Conservation (phyloP, 2,329 filamentous ascomycete species). For the Macrophomina pseudophaseolina region DNA sequence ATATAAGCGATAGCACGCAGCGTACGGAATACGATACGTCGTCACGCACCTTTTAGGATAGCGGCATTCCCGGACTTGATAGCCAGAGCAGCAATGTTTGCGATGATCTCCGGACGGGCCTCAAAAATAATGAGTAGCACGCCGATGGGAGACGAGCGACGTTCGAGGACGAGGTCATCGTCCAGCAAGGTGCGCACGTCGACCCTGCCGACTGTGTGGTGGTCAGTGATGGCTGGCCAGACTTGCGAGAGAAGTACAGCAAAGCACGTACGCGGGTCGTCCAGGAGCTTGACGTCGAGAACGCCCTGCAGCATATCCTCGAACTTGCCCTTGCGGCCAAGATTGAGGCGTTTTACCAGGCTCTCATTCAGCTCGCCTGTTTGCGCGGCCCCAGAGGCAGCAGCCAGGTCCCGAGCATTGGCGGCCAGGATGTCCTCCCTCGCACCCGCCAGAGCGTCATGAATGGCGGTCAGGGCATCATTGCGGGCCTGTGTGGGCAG, state of each 20-base stretch:
- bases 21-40: too few species aligned
- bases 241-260: background rate
- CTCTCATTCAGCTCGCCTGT: constrained; percentile 79
- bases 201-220: constrained; percentile 74
- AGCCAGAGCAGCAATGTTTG: constrained; percentile 93
- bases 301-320: constrained; percentile 98
- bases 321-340: constrained; percentile 87
- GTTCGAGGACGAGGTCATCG: constrained; percentile 81
- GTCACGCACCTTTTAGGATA: constrained; percentile 77
- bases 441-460: constrained; percentile 71
- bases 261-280: constrained; percentile 75
- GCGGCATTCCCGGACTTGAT: constrained; percentile 98
- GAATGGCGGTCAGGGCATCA: constrained; percentile 80
- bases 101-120: constrained; percentile 95
- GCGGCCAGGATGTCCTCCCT: constrained; percentile 81
- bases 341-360: constrained; percentile 84
- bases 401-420: constrained; percentile 80
- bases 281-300: constrained; percentile 79
- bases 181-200: constrained; percentile 85
- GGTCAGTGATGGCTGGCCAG: constrained; percentile 12
- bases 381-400: constrained; percentile 73
- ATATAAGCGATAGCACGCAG: background rate
- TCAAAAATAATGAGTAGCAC: constrained; percentile 99
- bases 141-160: constrained; percentile 92
- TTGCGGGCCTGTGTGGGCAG: constrained; percentile 79